phyloP scores from a whole-genome alignment of 768 basidiomycete genomes.

The Tulasnella sp. region DNA sequence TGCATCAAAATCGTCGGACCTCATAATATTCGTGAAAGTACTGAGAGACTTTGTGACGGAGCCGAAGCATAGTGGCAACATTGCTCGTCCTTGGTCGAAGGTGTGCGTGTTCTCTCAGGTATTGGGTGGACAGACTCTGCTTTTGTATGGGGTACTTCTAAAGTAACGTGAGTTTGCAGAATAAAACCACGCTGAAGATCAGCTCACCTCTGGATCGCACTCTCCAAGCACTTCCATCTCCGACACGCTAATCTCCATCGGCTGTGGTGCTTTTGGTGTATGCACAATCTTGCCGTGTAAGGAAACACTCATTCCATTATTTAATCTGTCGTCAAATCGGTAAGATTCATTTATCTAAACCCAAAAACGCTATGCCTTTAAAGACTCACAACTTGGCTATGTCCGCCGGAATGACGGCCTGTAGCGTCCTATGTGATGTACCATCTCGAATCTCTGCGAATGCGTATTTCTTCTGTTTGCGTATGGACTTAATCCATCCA shows the following conservation, averaged over 20 bases:
- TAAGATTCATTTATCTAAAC: too few species aligned
- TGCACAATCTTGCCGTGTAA: slow-evolving; percentile 37
- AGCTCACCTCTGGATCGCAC: slow-evolving; percentile 45
- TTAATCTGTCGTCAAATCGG: slow-evolving; percentile 31
- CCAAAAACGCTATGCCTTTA: neutral
- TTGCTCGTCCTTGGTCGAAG: slow-evolving; percentile 71
- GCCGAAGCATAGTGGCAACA: slow-evolving; percentile 62
- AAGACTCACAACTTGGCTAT: slow-evolving; percentile 26
- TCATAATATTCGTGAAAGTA: slow-evolving; percentile 60
- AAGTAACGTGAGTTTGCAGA: neutral
- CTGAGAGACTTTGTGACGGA: slow-evolving; percentile 49
- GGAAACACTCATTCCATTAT: slow-evolving; percentile 46
- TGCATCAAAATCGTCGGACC: slow-evolving; percentile 32
- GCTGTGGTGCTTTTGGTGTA: slow-evolving; percentile 43
- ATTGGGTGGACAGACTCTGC: slow-evolving; percentile 64
- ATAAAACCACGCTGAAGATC: neutral
- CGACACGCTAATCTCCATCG: slow-evolving; percentile 42
- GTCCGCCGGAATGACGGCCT: slow-evolving; percentile 55
- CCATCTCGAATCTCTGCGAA: slow-evolving; percentile 76
- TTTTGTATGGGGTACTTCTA: slow-evolving; percentile 91
- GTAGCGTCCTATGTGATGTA: slow-evolving; percentile 55
- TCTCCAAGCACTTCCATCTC: slow-evolving; percentile 41
- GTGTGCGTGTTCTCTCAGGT: slow-evolving; percentile 78
- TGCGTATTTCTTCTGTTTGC: slow-evolving; percentile 78
- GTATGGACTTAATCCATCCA: slow-evolving; percentile 80